These are phyloP conservation scores for Selenicereus undatus DNA, from an alignment of 148 eudicot species.

Conservation along the genomic window DNA sequence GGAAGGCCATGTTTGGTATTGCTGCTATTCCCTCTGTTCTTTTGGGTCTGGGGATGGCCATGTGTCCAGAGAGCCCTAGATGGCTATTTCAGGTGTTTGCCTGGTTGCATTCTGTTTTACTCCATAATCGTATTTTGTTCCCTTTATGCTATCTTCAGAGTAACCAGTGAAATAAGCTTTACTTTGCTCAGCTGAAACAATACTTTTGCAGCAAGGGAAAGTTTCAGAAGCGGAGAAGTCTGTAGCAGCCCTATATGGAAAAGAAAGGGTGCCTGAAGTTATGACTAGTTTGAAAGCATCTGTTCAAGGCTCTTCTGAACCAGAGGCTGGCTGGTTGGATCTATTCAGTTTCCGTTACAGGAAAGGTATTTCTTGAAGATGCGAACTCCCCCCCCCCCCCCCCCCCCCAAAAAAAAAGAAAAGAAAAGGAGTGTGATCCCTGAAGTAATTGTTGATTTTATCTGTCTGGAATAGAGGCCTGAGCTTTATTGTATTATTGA, in stretches of 20 bases:
- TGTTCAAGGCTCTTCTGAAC: constrained; percentile 71
- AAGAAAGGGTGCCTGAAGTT: constrained; percentile 77
- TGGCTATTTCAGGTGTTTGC: constrained; percentile 87
- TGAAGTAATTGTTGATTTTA: not conserved
- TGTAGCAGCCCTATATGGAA: constrained; percentile 56
- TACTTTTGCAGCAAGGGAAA: constrained; percentile 79
- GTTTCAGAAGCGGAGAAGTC: constrained; percentile 69
- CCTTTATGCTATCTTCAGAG: constrained; percentile 10
- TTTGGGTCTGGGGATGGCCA: constrained; percentile 84
- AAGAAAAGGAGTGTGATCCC: not conserved
- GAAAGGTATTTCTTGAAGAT: constrained; percentile 47
- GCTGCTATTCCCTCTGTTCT: constrained; percentile 79
- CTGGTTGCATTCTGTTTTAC: constrained; percentile 9
- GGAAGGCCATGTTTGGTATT: constrained; percentile 95
- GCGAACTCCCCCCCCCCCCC: not conserved
- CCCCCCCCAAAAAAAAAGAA: not conserved
- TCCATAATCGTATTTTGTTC: not conserved
- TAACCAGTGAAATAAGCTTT: not conserved
- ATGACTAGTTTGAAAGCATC: constrained; percentile 67
- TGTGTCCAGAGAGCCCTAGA: constrained; percentile 96
- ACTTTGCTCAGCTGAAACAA: constrained; percentile 13
- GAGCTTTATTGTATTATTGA: no score
- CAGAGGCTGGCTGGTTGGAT: constrained; percentile 95
- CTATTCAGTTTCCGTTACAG: constrained; percentile 79
- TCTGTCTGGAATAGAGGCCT: no score